These are phyloP conservation scores for Ogataea haglerorum DNA, from an alignment of 805 yeast genomes.

Conservation along the genomic window DNA sequence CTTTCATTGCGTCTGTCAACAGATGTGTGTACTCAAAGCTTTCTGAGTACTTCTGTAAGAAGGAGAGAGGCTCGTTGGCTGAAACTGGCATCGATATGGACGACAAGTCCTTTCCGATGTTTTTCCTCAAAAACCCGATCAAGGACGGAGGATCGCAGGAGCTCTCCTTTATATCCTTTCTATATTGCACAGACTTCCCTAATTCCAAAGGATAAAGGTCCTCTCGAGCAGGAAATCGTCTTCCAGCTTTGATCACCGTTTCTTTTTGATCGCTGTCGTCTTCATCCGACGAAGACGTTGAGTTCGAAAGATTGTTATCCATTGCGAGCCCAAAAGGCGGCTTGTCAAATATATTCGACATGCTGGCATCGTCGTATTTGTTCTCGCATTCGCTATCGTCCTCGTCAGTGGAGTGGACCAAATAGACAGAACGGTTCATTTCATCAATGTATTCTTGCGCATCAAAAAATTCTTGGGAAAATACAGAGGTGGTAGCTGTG, in stretches of 20 bases:
- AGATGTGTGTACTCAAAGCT: constrained; percentile 70
- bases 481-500: constrained; percentile 34
- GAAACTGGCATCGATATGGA: constrained; percentile 92
- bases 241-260: neutral
- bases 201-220: constrained; percentile 70
- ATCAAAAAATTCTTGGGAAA: constrained; percentile 59
- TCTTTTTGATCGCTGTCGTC: constrained; percentile 15
- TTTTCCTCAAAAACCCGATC: constrained; percentile 75
- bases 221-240: neutral
- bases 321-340: constrained; percentile 7
- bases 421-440: constrained; percentile 50
- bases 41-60: constrained; percentile 78
- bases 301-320: constrained; percentile 4
- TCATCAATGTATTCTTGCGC: constrained; percentile 63
- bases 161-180: constrained; percentile 57
- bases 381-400: constrained; percentile 19
- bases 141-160: constrained; percentile 76
- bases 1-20: constrained; percentile 56
- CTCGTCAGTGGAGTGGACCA: constrained; percentile 37
- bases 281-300: constrained; percentile 14
- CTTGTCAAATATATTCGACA: constrained; percentile 4
- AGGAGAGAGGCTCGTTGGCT: constrained; percentile 85
- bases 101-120: constrained; percentile 87
- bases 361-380: constrained; percentile 12
- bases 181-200: constrained; percentile 44